A percentile compares a stretch with the other conserved stretches of the same genome.
phyloP scores from a whole-genome alignment of 2,329 filamentous ascomycete genomes.

The Trichoderma sp. region DNA sequence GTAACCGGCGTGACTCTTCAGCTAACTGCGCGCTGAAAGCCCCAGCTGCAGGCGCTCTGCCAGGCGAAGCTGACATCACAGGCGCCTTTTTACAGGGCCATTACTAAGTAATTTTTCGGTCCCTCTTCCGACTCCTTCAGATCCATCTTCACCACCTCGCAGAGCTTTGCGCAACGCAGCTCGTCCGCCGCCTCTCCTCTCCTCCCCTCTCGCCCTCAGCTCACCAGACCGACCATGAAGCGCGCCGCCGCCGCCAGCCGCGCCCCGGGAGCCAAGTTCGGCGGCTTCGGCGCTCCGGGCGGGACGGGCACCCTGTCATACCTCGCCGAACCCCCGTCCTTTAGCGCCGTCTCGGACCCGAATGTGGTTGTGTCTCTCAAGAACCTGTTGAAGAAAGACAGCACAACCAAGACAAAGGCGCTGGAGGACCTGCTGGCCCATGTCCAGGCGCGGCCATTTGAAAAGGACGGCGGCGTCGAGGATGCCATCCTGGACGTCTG shows the following conservation, averaged over 20 bases:
- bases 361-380: conserved; percentile 88
- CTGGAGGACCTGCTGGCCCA: conserved; percentile 77
- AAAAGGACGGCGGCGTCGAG: conserved; percentile 62
- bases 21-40: neutral
- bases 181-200: neutral
- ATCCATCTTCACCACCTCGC: neutral
- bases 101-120: conserved; percentile 14
- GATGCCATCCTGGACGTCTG: conserved; percentile 84
- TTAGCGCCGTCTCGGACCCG: conserved; percentile 71
- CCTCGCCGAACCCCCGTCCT: conserved; percentile 78
- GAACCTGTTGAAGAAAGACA: conserved; percentile 88
- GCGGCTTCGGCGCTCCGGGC: conserved; percentile 38
- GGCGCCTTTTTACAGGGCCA: neutral
- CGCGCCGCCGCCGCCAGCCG: conserved; percentile 25
- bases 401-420: conserved; percentile 85
- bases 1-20: conserved; percentile 14
- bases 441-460: conserved; percentile 53
- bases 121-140: conserved; percentile 2
- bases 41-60: neutral
- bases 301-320: conserved; percentile 67
- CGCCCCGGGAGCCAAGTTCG: conserved; percentile 27
- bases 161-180: neutral
- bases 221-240: conserved; percentile 27
- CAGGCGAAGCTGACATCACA: conserved; percentile 14
- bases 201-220: neutral